Percentiles rank a stretch among this genome's conserved stretches.
phyloP scores from a whole-genome alignment of 208 protist species.

The Leishmania tropica region DNA sequence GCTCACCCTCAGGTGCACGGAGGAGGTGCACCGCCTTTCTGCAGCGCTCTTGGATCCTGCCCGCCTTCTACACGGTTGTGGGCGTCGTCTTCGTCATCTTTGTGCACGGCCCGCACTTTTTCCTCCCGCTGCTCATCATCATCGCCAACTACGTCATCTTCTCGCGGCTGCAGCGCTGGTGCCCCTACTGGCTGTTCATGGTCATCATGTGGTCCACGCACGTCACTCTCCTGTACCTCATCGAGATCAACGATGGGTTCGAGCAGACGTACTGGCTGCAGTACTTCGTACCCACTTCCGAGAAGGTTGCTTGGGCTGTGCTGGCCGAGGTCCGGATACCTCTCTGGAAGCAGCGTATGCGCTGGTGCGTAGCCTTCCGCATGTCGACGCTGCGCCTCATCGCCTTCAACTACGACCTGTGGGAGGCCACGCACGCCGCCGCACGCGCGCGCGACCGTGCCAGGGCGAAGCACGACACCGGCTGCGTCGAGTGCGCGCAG shows the following conservation, averaged over 20 bases:
- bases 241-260: conserved; percentile 30
- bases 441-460: too few species aligned
- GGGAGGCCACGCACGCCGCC: too few species aligned
- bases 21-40: background rate
- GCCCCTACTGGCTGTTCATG: conserved; percentile 50
- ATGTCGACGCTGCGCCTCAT: too few species aligned
- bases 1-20: background rate
- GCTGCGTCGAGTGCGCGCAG: too few species aligned
- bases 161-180: conserved; percentile 26
- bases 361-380: too few species aligned
- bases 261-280: conserved; percentile 30
- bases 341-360: conserved; percentile 7
- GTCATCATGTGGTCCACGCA: conserved; percentile 52
- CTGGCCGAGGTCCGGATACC: background rate
- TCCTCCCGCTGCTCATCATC: conserved; percentile 31
- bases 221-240: conserved; percentile 42
- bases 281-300: background rate
- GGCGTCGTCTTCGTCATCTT: conserved; percentile 29
- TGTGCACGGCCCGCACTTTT: conserved; percentile 37
- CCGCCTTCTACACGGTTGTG: conserved; percentile 28
- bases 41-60: background rate
- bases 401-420: too few species aligned
- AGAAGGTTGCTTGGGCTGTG: too few species aligned
- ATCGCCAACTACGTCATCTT: conserved; percentile 45
- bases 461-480: too few species aligned